phyloP scores from a whole-genome alignment of 352 stramenopile species.

The Phytophthora pseudosyringae region DNA sequence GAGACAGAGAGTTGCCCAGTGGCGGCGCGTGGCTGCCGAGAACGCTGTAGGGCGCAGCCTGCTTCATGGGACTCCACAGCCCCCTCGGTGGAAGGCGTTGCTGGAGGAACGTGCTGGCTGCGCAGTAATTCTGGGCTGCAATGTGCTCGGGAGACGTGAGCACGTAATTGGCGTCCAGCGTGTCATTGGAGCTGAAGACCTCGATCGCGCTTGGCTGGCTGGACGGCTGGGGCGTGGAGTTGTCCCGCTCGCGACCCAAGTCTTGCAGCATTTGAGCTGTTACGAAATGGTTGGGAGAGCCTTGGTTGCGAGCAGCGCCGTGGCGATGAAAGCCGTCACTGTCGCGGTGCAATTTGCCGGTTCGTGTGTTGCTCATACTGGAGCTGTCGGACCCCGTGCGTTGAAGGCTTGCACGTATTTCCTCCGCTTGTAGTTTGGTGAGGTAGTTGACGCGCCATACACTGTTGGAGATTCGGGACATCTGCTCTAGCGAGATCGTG shows the following conservation, averaged over 20 bases:
- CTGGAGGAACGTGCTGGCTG: conserved; percentile 39
- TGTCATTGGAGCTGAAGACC: conserved; percentile 61
- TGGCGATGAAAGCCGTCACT: conserved; percentile 61
- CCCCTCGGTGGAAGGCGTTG: conserved; percentile 29
- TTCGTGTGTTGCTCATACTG: conserved; percentile 8
- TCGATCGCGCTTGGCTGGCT: conserved; percentile 43
- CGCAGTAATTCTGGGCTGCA: conserved; percentile 63
- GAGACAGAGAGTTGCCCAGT: conserved; percentile 11
- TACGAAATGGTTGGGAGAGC: conserved; percentile 63
- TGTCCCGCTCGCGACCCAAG: conserved; percentile 25
- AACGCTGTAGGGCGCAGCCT: conserved; percentile 27
- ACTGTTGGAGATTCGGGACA: conserved; percentile 46
- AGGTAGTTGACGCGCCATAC: conserved; percentile 45
- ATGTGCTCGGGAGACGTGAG: conserved; percentile 55
- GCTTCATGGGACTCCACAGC: conserved; percentile 56
- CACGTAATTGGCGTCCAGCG: conserved; percentile 78
- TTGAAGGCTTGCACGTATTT: conserved; percentile 1
- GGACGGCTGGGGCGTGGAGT: conserved; percentile 31
- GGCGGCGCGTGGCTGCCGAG: conserved; percentile 6
- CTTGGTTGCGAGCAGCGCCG: conserved; percentile 54
- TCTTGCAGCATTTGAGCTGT: conserved; percentile 32
- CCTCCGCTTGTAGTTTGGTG: conserved; percentile 10
- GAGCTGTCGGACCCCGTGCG: neutral
- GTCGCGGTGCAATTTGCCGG: conserved; percentile 62
- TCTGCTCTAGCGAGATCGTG: conserved; percentile 32